Evolutionary conservation across 768 basidiomycete genomes (phyloP).

Genomic region (Calocybe gangraenosa): DNA sequence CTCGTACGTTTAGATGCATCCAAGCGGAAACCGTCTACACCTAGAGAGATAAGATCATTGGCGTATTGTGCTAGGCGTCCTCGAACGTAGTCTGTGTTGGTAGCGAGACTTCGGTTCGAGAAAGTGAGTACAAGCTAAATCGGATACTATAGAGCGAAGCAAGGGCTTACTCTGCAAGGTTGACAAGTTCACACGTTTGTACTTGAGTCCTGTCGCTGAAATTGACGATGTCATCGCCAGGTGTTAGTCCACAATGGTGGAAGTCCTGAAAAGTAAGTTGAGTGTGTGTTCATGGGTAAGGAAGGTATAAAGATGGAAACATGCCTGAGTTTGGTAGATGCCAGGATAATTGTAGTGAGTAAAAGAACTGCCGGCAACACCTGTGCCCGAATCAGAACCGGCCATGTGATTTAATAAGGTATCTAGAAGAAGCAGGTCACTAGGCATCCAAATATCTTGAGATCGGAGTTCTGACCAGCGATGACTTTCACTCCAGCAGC

Average conservation of each 20-base stretch:
- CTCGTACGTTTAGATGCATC: conserved; percentile 60
- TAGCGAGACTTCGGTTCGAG: conserved; percentile 42
- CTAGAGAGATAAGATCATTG: conserved; percentile 59
- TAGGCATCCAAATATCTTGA: too few species aligned
- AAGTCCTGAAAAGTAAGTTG: conserved; percentile 38
- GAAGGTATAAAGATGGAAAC: conserved; percentile 22
- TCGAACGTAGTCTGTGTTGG: conserved; percentile 60
- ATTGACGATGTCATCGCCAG: conserved; percentile 50
- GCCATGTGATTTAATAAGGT: conserved; percentile 70
- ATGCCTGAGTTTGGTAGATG: conserved; percentile 41
- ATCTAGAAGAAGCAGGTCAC: conserved; percentile 24
- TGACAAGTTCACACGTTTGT: conserved; percentile 49
- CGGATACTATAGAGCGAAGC: neutral
- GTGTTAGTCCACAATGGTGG: conserved; percentile 58
- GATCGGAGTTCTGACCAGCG: conserved; percentile 29
- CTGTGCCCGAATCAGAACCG: conserved; percentile 42
- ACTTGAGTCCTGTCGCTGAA: conserved; percentile 52
- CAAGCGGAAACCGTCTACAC: conserved; percentile 57
- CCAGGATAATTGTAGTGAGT: conserved; percentile 52
- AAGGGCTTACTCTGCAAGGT: conserved; percentile 44
- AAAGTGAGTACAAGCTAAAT: neutral
- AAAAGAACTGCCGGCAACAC: conserved; percentile 45
- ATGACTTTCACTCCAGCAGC: conserved; percentile 55
- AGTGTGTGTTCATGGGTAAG: neutral
- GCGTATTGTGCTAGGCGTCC: conserved; percentile 47